Conservation (phyloP, 805 yeast genomes). For the Myxozyma vanderwaltii region DNA sequence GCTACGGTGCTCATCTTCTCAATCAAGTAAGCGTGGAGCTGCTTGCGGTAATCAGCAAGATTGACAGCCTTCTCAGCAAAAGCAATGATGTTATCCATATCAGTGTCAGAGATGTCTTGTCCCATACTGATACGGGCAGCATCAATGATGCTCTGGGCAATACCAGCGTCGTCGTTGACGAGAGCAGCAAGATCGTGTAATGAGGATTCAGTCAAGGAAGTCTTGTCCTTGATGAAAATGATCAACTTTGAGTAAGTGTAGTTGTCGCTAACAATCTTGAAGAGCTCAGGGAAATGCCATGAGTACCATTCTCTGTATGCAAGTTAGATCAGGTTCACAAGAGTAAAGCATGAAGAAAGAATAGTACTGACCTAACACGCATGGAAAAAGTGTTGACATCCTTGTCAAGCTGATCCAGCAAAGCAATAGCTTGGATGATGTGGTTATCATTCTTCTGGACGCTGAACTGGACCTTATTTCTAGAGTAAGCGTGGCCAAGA, state of each 20-base stretch:
- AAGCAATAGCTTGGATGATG: conserved; percentile 97
- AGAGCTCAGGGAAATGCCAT: conserved; percentile 98
- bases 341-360: no score
- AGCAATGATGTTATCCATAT: conserved; percentile 85
- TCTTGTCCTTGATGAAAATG: conserved; percentile 81
- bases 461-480: conserved; percentile 98
- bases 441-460: conserved; percentile 99
- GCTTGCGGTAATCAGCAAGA: conserved; percentile 85
- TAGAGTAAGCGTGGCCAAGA: conserved; percentile 97
- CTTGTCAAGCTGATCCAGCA: conserved; percentile 95
- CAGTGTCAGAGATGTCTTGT: conserved; percentile 93
- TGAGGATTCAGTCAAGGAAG: conserved; percentile 57
- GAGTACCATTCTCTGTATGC: conserved; percentile 81
- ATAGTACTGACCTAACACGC: conserved; percentile 78
- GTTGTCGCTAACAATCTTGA: conserved; percentile 87
- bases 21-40: conserved; percentile 79
- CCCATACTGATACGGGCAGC: conserved; percentile 99
- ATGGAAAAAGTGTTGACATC: conserved; percentile 96
- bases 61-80: conserved; percentile 94
- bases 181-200: conserved; percentile 90
- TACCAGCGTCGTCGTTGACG: conserved; percentile 86
- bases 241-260: conserved; percentile 82
- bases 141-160: conserved; percentile 88
- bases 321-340: no score
- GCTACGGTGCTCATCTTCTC: conserved; percentile 98